These are phyloP conservation scores for Metarhizium album DNA, from an alignment of 2,329 filamentous ascomycete species.

Conservation along the genomic window DNA sequence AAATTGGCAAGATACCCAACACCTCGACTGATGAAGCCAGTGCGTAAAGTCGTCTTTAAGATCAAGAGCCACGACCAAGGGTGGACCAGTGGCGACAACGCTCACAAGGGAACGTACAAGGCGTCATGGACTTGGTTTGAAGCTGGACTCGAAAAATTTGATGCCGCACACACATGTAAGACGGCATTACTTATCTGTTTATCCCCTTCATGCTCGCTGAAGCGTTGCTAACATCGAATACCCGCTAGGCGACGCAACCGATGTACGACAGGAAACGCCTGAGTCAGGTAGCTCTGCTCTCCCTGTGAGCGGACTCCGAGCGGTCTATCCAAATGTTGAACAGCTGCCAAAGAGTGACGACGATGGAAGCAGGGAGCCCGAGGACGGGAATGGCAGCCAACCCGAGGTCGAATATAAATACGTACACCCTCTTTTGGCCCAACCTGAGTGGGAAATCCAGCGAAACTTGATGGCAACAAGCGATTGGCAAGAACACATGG, in stretches of 20 bases:
- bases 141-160: slow-evolving; percentile 46
- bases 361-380: not conserved
- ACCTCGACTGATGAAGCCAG: slow-evolving; percentile 34
- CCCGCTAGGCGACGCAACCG: slow-evolving; percentile 19
- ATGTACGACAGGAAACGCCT: slow-evolving; percentile 16
- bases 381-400: not conserved
- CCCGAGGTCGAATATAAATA: slow-evolving; percentile 19
- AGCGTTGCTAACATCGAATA: slow-evolving; percentile 4
- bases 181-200: not conserved
- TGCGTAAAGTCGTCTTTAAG: slow-evolving; percentile 51
- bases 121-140: slow-evolving; percentile 54
- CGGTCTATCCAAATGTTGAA: slow-evolving; percentile 22
- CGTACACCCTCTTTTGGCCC: slow-evolving; percentile 25
- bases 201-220: not conserved
- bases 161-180: slow-evolving; percentile 24
- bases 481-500: slow-evolving; percentile 27
- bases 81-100: slow-evolving; percentile 28
- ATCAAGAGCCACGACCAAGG: slow-evolving; percentile 49
- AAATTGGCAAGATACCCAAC: slow-evolving; percentile 27
- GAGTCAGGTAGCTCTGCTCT: slow-evolving; percentile 14
- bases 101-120: slow-evolving; percentile 28
- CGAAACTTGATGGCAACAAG: slow-evolving; percentile 29
- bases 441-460: slow-evolving; percentile 34
- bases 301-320: slow-evolving; percentile 25
- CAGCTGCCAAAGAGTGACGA: not conserved